Base-by-base conservation (phyloP, 192 early-diverging fungal genomes). In the Linnemannia exigua region DNA sequence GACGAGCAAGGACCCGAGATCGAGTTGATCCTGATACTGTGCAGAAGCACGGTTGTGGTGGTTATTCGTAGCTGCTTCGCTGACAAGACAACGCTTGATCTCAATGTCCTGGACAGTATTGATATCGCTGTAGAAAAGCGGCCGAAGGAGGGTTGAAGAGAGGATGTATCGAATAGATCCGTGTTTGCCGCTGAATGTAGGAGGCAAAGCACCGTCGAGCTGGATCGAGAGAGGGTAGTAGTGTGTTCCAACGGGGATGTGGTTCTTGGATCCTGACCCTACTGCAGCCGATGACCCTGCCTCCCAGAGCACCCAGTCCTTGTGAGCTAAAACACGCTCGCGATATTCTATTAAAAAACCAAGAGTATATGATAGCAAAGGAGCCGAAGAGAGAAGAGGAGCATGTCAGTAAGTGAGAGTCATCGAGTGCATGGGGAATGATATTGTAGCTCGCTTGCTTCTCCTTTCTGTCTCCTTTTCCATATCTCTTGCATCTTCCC, bases 131-230 rank as follows among this genome's bases (percentile, higher is more conserved):
- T 78, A 76, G 63, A 89, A 89, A 46, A 89, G 61, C 12, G 90
- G 88, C 0, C 90, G 87, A 22, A 86, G 79, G 22, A 91, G 67
- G 11, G 77, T 72, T 15, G 87, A 80, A 3, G 79, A 77, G 20
- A 91, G 70, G 41, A 84, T 87, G 54, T 91, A 91, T 8, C 87
- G 81, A 31, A 91, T 87, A 20, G 88, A 89, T 11, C 90, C 90
- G 71, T 87, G 86, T 66, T 88, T 91, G 28, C 89, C 89, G 38
- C 80, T 77, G 70, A 88, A 91, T 5, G 84, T 87, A 14, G 88
- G 84, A 14, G 90, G 90, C 19, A 91, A 46, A 0, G 84, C 84
- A 4, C 84, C 84, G 19, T 86, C 84, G 33, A 86, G 58, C 19
- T 80, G 84, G 46, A 86, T 86, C 46, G 84, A 86, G 44, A 86